Evolutionary conservation across 805 yeast genomes (phyloP).

Genomic region (Candida orba): DNA sequence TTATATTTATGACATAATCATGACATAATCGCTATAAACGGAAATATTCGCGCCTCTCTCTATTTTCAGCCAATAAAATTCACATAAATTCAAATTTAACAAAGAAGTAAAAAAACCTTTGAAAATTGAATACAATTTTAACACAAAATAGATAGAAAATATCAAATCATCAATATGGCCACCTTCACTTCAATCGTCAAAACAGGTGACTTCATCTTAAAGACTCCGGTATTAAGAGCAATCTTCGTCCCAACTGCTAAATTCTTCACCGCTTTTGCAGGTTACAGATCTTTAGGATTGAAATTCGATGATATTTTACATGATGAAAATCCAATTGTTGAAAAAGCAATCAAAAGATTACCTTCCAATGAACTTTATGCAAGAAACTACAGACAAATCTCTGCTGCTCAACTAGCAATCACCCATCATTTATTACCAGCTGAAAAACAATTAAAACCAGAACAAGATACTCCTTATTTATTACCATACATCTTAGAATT

Average conservation of each 20-base stretch:
- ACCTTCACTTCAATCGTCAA: constrained; percentile 56
- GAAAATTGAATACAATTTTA: not conserved
- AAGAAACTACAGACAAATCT: constrained; percentile 85
- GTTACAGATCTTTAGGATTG: constrained; percentile 93
- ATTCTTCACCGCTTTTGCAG: constrained; percentile 65
- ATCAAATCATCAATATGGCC: not conserved
- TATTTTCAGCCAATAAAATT: constrained; percentile 1
- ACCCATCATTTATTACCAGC: constrained; percentile 82
- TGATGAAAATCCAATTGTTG: constrained; percentile 83
- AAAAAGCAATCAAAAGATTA: constrained; percentile 82
- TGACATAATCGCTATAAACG: no score
- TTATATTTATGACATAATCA: no score
- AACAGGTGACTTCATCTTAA: constrained; percentile 70
- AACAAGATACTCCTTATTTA: constrained; percentile 77
- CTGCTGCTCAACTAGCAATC: constrained; percentile 84
- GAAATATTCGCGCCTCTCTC: not conserved
- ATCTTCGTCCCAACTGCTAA: constrained; percentile 75
- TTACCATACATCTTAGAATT: constrained; percentile 89
- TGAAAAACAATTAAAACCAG: constrained; percentile 67
- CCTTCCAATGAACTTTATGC: constrained; percentile 81
- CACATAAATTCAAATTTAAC: constrained; percentile 1
- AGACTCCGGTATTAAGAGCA: constrained; percentile 70
- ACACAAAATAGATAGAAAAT: not conserved
- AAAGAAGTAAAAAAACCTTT: not conserved
- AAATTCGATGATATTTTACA: constrained; percentile 80